Evolutionary conservation across 2,329 filamentous ascomycete species (phyloP), one percentile per base, ranked within the genome.

Genomic region (Scedosporium boydii): DNA sequence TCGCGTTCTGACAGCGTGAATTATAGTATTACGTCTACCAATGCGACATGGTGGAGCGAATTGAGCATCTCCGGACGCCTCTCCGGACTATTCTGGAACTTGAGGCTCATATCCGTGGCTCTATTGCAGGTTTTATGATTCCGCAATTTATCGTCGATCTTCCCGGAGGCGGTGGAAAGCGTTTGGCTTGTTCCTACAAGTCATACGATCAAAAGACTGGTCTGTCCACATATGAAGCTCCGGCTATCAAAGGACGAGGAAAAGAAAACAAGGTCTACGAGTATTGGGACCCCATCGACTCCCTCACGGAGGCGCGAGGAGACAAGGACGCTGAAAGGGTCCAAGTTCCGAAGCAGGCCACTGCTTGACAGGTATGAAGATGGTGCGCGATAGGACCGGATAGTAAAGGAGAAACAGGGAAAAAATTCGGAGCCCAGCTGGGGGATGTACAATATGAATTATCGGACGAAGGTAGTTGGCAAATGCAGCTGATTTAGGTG

Each of bases 21-120:
- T 3, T 9, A 14, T 66, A 84, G 80, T 87, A 87, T 70, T 88
- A 88, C 67, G 80, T 88, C 60, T 88, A 87, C 70, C 84, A 87
- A 68, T 82, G 81, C 57, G 85, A 88, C 69, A 83, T 87, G 79
- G 82, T 87, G 7, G 71, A 76, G 29, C 81, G 79, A 55, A 76
- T 84, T 2, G 85, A 88, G 72, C 84, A 88, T 67, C 74, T 87
- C 23, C 81, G 85, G 6, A 88, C 85, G 0, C 83, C 84, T 2
- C 76, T 88, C 10, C 76, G 77, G 53, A 83, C 80, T 1, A 85
- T 85, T 57, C 75, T 87, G 16, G 73, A 83, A 18, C 73, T 88
- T 0, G 84, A 88, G 69, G 75, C 78, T 23, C 69, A 82, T 51
- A 76, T 88, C 61, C 80, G 82, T 10, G 85, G 85, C 34, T 82